Evolutionary conservation across 805 yeast genomes (phyloP), one percentile per base, ranked within the genome.

Genomic region (Maudiozyma barnettii): DNA sequence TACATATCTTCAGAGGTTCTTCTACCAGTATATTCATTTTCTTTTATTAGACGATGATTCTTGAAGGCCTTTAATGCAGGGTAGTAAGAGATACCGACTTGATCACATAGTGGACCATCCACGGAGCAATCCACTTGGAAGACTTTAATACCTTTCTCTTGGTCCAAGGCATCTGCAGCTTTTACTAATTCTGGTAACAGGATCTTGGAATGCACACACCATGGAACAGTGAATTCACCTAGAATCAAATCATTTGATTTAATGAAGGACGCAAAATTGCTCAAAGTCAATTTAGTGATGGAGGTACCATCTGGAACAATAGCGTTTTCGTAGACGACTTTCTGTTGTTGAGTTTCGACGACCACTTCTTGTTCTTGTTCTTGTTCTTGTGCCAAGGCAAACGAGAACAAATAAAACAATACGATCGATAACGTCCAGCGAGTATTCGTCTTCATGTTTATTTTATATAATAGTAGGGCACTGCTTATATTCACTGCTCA

Each of bases 161-260:
- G 13, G 10, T 73, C 73, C 63, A 86, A 73, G n/a, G 58, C 78
- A 40, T 90, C 86, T 43, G 95, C 95, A 43, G 95, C 95, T 55
- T 75, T 66, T 43, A 78, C 70, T 54, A 75, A 83, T 65, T 87
- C 81, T 19, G 95, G 95, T 8, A 86, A 91, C 52, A 87, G 68
- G 44, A 75, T 76, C 73, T 88, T 84, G 72, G 97, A 90, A 72
- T 90, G 91, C 10, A 96, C 95, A 74, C 96, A 90, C 97, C 97
- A 90, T 64, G 97, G 95, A 12, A 95, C 95, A 65, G 82, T 86
- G 68, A 87, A 87, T 67, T 87, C 95, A 19, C 90, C 83, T 47
- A 87, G 69, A 16, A 85, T 91, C 55, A 89, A 73, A 37, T 89
- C 86, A 70, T 88, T 82, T 46, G 74, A 77, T 40, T 71, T 69